Conservation (phyloP, 164 flowering plant genomes). For the Paratinospora sagittata region DNA sequence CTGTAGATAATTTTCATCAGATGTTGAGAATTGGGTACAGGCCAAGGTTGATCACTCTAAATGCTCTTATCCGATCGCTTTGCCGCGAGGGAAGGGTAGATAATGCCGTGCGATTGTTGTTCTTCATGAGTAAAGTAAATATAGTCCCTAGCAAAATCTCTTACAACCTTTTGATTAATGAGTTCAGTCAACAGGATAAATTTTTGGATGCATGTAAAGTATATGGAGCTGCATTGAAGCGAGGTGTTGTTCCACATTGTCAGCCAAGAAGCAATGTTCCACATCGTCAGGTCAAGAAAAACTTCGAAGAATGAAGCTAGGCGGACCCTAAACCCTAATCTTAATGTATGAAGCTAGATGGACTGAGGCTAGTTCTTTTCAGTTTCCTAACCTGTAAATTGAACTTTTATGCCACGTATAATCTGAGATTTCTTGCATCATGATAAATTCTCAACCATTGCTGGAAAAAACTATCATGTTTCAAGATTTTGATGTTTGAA, state of each 20-base stretch:
- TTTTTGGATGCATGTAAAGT: constrained; percentile 31
- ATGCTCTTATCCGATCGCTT: constrained; percentile 43
- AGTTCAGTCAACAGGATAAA: constrained; percentile 37
- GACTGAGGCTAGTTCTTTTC: neutral
- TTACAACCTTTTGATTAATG: constrained; percentile 42
- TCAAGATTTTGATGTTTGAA: neutral
- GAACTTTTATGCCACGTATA: neutral
- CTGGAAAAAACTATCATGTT: neutral
- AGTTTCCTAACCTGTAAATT: neutral
- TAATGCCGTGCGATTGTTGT: constrained; percentile 42
- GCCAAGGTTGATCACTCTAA: constrained; percentile 40
- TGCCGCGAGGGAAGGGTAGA: constrained; percentile 43
- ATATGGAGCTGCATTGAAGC: constrained; percentile 51
- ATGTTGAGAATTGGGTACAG: constrained; percentile 39
- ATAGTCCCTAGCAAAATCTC: constrained; percentile 30
- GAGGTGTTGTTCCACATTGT: constrained; percentile 34
- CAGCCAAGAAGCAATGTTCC: constrained; percentile 32
- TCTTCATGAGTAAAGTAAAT: constrained; percentile 26
- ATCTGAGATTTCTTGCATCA: neutral
- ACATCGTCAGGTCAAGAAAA: constrained; percentile 17
- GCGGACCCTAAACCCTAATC: too few species aligned
- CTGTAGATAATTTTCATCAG: constrained; percentile 31
- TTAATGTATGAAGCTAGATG: neutral
- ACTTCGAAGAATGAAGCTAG: constrained; percentile 4
- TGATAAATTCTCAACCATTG: constrained; percentile 3